These are phyloP conservation scores for Leptoxyphium fumago DNA, from an alignment of 2,329 filamentous ascomycete species.

Conservation along the genomic window DNA sequence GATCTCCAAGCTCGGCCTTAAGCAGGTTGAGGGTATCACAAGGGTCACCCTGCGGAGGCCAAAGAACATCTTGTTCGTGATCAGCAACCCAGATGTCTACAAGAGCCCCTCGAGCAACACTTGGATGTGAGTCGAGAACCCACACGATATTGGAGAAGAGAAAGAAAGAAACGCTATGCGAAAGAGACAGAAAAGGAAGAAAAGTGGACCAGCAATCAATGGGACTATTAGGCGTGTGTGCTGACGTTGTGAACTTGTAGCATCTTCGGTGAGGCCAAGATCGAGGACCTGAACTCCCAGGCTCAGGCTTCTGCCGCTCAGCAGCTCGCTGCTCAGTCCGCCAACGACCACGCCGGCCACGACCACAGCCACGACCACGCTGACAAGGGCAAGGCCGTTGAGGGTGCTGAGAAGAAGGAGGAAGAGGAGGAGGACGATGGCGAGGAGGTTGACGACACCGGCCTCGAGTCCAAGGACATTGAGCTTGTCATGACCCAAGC, in stretches of 20 bases:
- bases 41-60: conserved; percentile 94
- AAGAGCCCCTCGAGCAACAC: conserved; percentile 99
- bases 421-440: conserved; percentile 80
- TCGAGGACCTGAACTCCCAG: conserved; percentile 97
- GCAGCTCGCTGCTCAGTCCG: conserved; percentile 68
- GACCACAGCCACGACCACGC: conserved; percentile 51
- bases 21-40: conserved; percentile 93
- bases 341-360: conserved; percentile 56
- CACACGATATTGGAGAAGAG: neutral
- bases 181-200: neutral
- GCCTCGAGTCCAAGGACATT: conserved; percentile 97
- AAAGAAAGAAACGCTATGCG: neutral
- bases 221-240: too few relatives aligned
- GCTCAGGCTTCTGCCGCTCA: conserved; percentile 91
- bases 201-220: neutral
- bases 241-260: conserved; percentile 31
- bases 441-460: conserved; percentile 88
- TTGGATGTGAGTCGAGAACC: conserved; percentile 65
- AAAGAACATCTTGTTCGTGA: conserved; percentile 99
- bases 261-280: conserved; percentile 99
- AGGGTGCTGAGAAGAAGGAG: conserved; percentile 41
- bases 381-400: conserved; percentile 58
- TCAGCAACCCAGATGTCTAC: conserved; percentile 99
- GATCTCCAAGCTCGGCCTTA: conserved; percentile 94
- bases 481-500: conserved; percentile 98